Evolutionary conservation across 805 yeast genomes (phyloP).

Genomic region (Limtongia smithiae): DNA sequence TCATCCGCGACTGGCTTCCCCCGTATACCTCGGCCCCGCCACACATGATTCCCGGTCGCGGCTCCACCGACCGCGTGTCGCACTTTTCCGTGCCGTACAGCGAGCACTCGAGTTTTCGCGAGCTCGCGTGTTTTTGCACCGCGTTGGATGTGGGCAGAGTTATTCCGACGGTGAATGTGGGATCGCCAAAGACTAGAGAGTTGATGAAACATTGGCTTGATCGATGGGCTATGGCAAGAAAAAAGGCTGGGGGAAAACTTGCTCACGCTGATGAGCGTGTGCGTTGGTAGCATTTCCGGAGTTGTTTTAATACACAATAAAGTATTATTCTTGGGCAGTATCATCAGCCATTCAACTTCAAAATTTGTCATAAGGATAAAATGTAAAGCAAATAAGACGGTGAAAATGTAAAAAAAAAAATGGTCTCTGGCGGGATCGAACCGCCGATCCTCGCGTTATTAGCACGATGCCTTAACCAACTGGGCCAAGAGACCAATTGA

Average conservation of each 20-base stretch:
- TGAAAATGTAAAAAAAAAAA: not conserved
- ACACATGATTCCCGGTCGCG: conserved; percentile 29
- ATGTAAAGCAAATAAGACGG: not conserved
- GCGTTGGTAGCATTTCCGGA: not conserved
- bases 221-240: conserved; percentile 14
- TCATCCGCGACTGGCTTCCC: conserved; percentile 6
- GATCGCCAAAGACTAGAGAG: conserved; percentile 22
- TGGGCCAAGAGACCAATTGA: conserved; percentile 11
- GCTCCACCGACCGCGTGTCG: conserved; percentile 24
- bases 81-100: conserved; percentile 66
- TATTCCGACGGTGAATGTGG: conserved; percentile 69
- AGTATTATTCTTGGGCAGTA: not conserved
- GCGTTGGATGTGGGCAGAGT: conserved; percentile 50
- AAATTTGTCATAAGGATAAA: not conserved
- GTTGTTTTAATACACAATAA: not conserved
- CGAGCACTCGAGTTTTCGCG: conserved; percentile 89
- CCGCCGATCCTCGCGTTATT: conserved; percentile 16
- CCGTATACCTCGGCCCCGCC: conserved; percentile 6
- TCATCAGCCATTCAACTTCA: not conserved
- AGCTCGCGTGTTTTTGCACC: conserved; percentile 62
- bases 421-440: conserved; percentile 16
- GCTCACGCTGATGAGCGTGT: not conserved
- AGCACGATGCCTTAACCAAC: conserved; percentile 15
- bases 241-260: conserved; percentile 10
- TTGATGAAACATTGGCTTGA: conserved; percentile 30